These are phyloP conservation scores for Boletellus sp. DNA, from an alignment of 1,284 basidiomycete species.

Conservation along the genomic window DNA sequence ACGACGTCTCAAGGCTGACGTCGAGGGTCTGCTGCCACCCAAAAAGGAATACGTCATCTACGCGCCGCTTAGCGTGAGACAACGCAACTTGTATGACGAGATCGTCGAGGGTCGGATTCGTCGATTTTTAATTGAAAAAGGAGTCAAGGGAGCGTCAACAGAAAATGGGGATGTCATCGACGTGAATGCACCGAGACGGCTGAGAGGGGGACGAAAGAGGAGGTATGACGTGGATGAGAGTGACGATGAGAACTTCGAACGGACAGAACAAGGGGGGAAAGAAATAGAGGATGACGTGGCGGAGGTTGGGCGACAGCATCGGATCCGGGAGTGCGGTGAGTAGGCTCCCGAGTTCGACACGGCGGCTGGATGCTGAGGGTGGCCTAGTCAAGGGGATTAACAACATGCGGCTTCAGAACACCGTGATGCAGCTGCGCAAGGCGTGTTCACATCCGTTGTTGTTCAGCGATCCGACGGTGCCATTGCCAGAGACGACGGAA, in stretches of 20 bases:
- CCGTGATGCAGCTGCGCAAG: conserved; percentile 93
- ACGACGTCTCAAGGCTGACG: conserved; percentile 87
- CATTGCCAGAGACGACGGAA: conserved; percentile 46
- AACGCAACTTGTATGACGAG: conserved; percentile 83
- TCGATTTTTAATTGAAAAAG: conserved; percentile 54
- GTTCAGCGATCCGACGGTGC: conserved; percentile 79
- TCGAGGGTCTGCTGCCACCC: conserved; percentile 78
- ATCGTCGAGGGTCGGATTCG: conserved; percentile 68
- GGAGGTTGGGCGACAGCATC: conserved; percentile 50
- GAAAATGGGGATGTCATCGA: conserved; percentile 24
- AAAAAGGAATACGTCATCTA: conserved; percentile 97
- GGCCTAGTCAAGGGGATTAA: conserved; percentile 75
- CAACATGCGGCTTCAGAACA: conserved; percentile 89
- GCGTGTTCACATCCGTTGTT: conserved; percentile 93
- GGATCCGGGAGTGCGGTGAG: conserved; percentile 56
- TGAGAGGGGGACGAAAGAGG: conserved; percentile 32
- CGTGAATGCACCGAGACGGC: conserved; percentile 28
- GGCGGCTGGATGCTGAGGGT: conserved; percentile 1
- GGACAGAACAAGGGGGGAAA: conserved; percentile 49
- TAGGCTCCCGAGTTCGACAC: not conserved
- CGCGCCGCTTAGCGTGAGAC: conserved; percentile 79
- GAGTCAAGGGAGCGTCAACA: conserved; percentile 19
- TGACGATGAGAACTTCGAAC: conserved; percentile 71
- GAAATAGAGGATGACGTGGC: conserved; percentile 41
- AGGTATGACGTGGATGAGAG: conserved; percentile 37